phyloP scores from a whole-genome alignment of 768 basidiomycete species.

The Dictyophora rubrovolvata region DNA sequence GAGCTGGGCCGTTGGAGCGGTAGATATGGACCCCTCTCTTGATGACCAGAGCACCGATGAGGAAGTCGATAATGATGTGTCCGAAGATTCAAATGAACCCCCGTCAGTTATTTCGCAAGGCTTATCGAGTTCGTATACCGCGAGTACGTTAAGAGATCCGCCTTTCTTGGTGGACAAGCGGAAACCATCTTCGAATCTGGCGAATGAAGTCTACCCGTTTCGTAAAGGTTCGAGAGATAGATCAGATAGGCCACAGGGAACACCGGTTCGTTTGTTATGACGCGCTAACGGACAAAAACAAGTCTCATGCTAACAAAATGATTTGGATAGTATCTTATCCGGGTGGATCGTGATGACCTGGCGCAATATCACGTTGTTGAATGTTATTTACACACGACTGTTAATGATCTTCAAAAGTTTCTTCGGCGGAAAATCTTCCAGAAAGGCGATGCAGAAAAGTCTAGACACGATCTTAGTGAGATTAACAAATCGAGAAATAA shows the following conservation, averaged over 20 bases:
- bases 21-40: constrained; percentile 30
- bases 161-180: constrained; percentile 12
- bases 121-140: constrained; percentile 14
- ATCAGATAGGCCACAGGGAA: background rate
- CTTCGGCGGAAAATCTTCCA: constrained; percentile 49
- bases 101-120: constrained; percentile 10
- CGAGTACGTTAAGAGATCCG: constrained; percentile 12
- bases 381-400: constrained; percentile 55
- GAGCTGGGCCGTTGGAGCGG: constrained; percentile 63
- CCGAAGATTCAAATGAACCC: constrained; percentile 16
- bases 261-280: background rate
- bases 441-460: constrained; percentile 26
- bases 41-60: constrained; percentile 37
- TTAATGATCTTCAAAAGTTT: constrained; percentile 50
- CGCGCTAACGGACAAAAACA: background rate
- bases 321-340: constrained; percentile 41
- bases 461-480: constrained; percentile 3
- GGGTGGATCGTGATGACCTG: constrained; percentile 68
- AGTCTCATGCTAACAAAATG: background rate
- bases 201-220: background rate
- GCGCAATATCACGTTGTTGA: constrained; percentile 56
- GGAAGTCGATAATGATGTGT: constrained; percentile 12
- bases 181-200: constrained; percentile 15
- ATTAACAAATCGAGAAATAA: background rate
- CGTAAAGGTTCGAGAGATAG: background rate